Evolutionary conservation across 2,329 filamentous ascomycete genomes (phyloP).

Genomic region (Orbilia quercus): DNA sequence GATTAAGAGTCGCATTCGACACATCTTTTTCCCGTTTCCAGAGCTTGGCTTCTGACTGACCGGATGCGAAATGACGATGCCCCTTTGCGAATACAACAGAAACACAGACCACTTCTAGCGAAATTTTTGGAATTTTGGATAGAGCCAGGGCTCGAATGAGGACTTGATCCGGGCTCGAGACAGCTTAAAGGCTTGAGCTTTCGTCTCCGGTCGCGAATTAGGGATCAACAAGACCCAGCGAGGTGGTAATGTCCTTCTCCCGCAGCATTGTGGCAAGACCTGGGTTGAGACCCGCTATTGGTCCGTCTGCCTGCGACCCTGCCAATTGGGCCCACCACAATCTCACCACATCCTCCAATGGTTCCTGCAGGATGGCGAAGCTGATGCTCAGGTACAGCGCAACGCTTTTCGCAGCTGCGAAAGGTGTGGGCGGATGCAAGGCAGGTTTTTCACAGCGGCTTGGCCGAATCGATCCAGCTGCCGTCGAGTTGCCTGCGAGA

Average conservation of each 20-base stretch:
- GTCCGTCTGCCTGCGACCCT: slow-evolving; percentile 25
- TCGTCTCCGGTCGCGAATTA: slow-evolving; percentile 50
- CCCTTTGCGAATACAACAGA: slow-evolving; percentile 46
- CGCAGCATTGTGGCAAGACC: slow-evolving; percentile 33
- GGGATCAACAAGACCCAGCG: slow-evolving; percentile 18
- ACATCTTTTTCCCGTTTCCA: background rate
- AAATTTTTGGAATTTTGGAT: slow-evolving; percentile 35
- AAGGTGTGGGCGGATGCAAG: slow-evolving; percentile 30
- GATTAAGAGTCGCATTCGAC: slow-evolving; percentile 16
- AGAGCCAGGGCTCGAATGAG: slow-evolving; percentile 51
- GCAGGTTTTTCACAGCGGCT: slow-evolving; percentile 34
- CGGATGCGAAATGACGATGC: slow-evolving; percentile 40
- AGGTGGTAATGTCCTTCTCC: slow-evolving; percentile 23
- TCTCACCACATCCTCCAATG: slow-evolving; percentile 50
- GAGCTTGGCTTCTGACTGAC: slow-evolving; percentile 17
- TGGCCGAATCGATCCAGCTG: slow-evolving; percentile 23
- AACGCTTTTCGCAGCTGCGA: slow-evolving; percentile 39
- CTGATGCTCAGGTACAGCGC: slow-evolving; percentile 41
- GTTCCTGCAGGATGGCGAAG: slow-evolving; percentile 20
- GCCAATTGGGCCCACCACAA: slow-evolving; percentile 41
- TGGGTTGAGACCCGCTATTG: slow-evolving; percentile 26
- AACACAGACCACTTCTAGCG: slow-evolving; percentile 3
- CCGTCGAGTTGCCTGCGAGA: too few species aligned
- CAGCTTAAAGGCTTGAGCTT: slow-evolving; percentile 30
- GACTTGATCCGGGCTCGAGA: slow-evolving; percentile 23